A percentile compares a stretch with the other conserved stretches of the same genome.
Evolutionary conservation across 768 basidiomycete genomes (phyloP).

Genomic region (Mycena metata): DNA sequence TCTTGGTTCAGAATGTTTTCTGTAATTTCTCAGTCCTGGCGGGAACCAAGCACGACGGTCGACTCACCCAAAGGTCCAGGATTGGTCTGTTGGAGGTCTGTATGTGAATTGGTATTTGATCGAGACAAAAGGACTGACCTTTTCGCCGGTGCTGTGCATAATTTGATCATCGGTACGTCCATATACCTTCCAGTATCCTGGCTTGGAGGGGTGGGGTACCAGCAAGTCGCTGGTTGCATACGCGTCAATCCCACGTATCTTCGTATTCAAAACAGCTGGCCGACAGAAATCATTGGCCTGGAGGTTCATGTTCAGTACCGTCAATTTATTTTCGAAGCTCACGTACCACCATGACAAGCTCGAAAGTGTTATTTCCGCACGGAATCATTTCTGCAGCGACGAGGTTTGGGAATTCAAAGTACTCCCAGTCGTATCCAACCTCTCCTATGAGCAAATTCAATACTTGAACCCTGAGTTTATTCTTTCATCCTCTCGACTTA

Average conservation of each 20-base stretch:
- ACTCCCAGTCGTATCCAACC: conserved; percentile 29
- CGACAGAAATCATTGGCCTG: conserved; percentile 39
- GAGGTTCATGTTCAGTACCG: not conserved
- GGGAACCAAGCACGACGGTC: not conserved
- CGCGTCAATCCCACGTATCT: conserved; percentile 52
- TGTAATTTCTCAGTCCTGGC: no score
- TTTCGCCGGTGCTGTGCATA: conserved; percentile 32
- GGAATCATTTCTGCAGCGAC: conserved; percentile 47
- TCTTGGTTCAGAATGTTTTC: conserved; percentile 50
- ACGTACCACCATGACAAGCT: conserved; percentile 55
- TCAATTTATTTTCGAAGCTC: not conserved
- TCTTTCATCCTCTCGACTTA: not conserved
- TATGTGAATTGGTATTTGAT: not conserved
- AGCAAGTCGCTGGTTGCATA: conserved; percentile 62
- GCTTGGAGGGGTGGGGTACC: conserved; percentile 57
- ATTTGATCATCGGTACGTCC: conserved; percentile 58
- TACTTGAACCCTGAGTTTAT: not conserved
- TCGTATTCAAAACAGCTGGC: conserved; percentile 49
- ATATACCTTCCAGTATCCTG: conserved; percentile 53
- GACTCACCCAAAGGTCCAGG: conserved; percentile 24
- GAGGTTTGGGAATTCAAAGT: conserved; percentile 45
- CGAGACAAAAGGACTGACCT: conserved; percentile 10
- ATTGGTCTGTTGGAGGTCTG: conserved; percentile 9
- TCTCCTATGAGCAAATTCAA: conserved; percentile 1
- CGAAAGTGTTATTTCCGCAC: conserved; percentile 51